Conservation (phyloP, 2,329 filamentous ascomycete species). For the Oidium heveae region DNA sequence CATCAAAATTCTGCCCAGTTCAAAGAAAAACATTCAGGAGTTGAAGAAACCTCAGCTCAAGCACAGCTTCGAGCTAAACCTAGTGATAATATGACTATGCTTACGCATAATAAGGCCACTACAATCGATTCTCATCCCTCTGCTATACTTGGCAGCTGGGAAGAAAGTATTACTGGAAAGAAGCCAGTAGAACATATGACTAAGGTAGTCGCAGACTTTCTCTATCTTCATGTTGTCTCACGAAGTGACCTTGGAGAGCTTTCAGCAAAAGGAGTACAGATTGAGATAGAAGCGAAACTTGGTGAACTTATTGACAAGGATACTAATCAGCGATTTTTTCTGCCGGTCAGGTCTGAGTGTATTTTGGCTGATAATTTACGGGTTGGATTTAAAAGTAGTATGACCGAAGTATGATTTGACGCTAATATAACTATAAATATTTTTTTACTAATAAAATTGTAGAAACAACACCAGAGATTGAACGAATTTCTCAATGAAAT, state of each 20-base stretch:
- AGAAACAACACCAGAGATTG: slow-evolving; percentile 58
- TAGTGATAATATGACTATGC: slow-evolving; percentile 8
- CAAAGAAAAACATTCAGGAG: slow-evolving; percentile 8
- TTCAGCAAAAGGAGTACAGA: slow-evolving; percentile 37
- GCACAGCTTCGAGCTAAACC: slow-evolving; percentile 1
- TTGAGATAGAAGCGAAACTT: slow-evolving; percentile 89
- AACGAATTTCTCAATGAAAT: slow-evolving; percentile 64
- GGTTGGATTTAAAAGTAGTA: slow-evolving; percentile 58
- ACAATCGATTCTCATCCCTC: slow-evolving; percentile 5
- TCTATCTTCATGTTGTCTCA: slow-evolving; percentile 45
- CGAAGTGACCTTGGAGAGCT: slow-evolving; percentile 41
- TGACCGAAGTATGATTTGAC: slow-evolving; percentile 47
- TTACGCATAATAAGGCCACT: slow-evolving; percentile 2
- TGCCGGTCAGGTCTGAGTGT: slow-evolving; percentile 45
- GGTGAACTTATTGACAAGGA: slow-evolving; percentile 56
- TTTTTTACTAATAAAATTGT: slow-evolving; percentile 4
- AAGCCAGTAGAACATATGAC: slow-evolving; percentile 51
- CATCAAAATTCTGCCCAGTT: slow-evolving; percentile 4
- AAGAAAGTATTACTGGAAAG: slow-evolving; percentile 40
- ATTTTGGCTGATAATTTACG: slow-evolving; percentile 35
- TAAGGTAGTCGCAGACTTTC: slow-evolving; percentile 55
- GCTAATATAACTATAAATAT: neutral
- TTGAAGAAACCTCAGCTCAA: neutral
- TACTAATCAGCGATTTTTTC: slow-evolving; percentile 39
- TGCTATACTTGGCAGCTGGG: slow-evolving; percentile 28